Base-by-base conservation (phyloP, 805 yeast species). In the Isabelozyma pseudorhagii region DNA sequence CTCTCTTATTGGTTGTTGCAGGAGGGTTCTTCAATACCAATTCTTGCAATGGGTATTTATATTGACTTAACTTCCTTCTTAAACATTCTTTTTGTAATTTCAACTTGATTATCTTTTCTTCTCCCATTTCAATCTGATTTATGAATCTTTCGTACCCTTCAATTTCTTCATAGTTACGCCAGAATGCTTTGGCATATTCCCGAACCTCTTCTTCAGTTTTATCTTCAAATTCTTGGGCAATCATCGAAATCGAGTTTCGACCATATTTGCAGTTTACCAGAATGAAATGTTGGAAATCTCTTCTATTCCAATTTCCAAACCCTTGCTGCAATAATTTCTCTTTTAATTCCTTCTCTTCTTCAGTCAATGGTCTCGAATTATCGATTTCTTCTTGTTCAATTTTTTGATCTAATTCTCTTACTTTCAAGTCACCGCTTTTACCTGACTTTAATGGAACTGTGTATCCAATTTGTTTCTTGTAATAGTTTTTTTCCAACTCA, bases 61-160 rank as follows among this genome's bases (percentile, higher is more conserved):
- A 89, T 53, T 78, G 77, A 18, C 87, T 78, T 29, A 94, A 69
- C 65, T 93, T 92, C 52, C 86, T 75, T 59, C 92, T 80, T 48
- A 94, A 72, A 15, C 89, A 80, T 66, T 89, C 96, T 63, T 84
- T 88, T 60, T 91, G 97, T 31, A 83, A 69, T 57, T 79, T 79
- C 8, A 79, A 63, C 58, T 81, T 83, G 44, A 82, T 74, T 25
- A 88, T 79, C 64, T 81, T 87, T 52, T 91, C 97, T 63, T 94
- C 98, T 13, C 98, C 99, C 3, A 80, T 77, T 61, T 91, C 96
- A 52, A 94, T 89, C 59, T 85, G 93, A 15, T 79, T 74, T 47
- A 92, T 69, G 66, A 86, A 89, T 54, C 89, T 80, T 56, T 94
- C 99, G 67, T 85, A 86, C 9, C 97, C 96, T 34, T 93, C 98